Conservation (phyloP, 2,329 filamentous ascomycete species). For the Aspergillus floridensis region DNA sequence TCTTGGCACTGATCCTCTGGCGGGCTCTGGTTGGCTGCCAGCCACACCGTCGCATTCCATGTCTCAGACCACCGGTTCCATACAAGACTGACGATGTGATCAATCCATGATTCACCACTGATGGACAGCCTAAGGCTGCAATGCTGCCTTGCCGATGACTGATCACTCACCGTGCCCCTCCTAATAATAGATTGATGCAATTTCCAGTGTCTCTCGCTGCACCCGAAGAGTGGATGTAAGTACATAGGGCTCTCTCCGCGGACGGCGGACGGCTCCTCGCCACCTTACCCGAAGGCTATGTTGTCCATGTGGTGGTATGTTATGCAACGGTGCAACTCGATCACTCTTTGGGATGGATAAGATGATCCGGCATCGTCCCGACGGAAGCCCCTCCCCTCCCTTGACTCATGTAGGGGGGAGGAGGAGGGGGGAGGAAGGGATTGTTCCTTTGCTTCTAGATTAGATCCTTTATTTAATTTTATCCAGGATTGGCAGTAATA, state of each 20-base stretch:
- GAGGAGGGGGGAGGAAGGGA: background rate
- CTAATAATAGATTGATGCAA: background rate
- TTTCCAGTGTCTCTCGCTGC: background rate
- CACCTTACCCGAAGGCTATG: background rate
- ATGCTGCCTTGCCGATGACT: background rate
- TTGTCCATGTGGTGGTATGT: too few species aligned
- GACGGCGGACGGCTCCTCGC: background rate
- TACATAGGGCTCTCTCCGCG: background rate
- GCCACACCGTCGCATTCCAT: background rate
- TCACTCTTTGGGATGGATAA: background rate
- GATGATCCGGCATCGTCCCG: background rate
- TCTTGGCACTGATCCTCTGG: background rate
- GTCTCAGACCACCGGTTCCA: background rate
- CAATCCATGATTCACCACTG: background rate
- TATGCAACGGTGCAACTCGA: background rate
- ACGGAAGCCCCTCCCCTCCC: background rate
- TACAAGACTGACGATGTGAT: background rate
- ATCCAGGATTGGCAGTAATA: too few species aligned
- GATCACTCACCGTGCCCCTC: background rate
- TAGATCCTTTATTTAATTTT: background rate
- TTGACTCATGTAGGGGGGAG: background rate
- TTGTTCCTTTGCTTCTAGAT: background rate
- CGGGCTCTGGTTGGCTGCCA: background rate
- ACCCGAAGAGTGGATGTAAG: too few species aligned
- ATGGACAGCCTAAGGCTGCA: background rate